A percentile compares a stretch with the other conserved stretches of the same genome.
Evolutionary conservation across 106 monocot genomes (phyloP).

Genomic region (Dendrobium nobile): DNA sequence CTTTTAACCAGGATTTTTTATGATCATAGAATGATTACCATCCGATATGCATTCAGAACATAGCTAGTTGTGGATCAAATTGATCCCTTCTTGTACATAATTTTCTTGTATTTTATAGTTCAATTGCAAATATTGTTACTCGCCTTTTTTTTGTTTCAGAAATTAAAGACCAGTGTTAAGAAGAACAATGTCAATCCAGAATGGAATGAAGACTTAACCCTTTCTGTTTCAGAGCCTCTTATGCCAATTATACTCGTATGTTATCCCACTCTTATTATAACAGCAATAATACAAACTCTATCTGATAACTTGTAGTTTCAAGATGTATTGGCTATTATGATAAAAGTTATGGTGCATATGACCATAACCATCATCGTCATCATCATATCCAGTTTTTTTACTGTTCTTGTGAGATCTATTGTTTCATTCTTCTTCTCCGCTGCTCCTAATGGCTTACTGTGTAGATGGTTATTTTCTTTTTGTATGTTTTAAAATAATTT

Average conservation of each 20-base stretch:
- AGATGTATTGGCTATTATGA: not conserved
- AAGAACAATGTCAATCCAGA: constrained; percentile 69
- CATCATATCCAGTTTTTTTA: too few species aligned
- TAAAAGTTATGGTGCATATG: not conserved
- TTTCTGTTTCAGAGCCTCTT: constrained; percentile 36
- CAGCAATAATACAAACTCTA: not conserved
- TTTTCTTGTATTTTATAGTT: not conserved
- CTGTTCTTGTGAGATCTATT: too few species aligned
- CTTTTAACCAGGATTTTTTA: not conserved
- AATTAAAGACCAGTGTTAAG: constrained; percentile 74
- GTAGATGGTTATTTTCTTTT: too few species aligned
- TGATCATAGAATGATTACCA: not conserved
- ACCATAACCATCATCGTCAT: not conserved
- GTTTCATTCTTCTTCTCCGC: too few species aligned
- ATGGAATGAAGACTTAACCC: constrained; percentile 73
- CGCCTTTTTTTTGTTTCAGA: constrained; percentile 29
- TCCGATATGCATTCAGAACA: not conserved
- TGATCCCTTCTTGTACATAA: too few species aligned
- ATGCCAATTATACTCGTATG: constrained; percentile 47
- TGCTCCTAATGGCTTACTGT: too few species aligned
- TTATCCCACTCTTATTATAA: not conserved
- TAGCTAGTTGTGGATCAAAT: too few species aligned
- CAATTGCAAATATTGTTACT: not conserved
- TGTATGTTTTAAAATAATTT: too few species aligned
- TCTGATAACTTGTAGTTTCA: not conserved